These are phyloP conservation scores for Rubia yunnanensis DNA, from an alignment of 257 asterid species.

Conservation along the genomic window DNA sequence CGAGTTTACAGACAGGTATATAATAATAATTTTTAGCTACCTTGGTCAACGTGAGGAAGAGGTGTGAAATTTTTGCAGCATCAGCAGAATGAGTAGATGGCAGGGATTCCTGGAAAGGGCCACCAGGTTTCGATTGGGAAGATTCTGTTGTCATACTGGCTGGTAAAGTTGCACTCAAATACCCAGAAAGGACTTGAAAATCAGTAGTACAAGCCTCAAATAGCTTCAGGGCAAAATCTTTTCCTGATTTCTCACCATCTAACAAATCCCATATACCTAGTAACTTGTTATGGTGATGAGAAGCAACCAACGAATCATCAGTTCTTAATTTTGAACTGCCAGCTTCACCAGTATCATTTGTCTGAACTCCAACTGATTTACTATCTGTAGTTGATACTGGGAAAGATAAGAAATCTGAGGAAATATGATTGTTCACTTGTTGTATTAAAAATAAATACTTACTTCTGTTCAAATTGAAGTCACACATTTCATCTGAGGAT, in stretches of 20 bases:
- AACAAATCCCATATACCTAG: constrained; percentile 54
- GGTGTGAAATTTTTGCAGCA: constrained; percentile 48
- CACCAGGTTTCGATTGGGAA: constrained; percentile 16
- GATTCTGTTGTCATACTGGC: constrained; percentile 13
- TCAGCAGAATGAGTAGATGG: constrained; percentile 32
- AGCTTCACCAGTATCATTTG: constrained; percentile 34
- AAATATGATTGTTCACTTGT: constrained; percentile 11
- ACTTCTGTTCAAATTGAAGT: constrained; percentile 43
- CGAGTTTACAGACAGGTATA: neutral
- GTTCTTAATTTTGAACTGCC: constrained; percentile 20
- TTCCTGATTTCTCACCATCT: constrained; percentile 42
- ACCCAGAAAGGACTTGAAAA: constrained; percentile 55
- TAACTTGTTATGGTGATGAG: constrained; percentile 39
- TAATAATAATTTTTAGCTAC: constrained; percentile 26
- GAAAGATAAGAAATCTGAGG: constrained; percentile 12
- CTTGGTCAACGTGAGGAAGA: constrained; percentile 60
- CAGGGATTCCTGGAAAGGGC: constrained; percentile 20
- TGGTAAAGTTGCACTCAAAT: constrained; percentile 28
- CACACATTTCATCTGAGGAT: constrained; percentile 21
- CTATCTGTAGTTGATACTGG: constrained; percentile 33
- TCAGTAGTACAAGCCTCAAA: constrained; percentile 51
- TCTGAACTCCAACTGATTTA: constrained; percentile 47
- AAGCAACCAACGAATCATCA: constrained; percentile 13
- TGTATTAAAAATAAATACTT: constrained; percentile 30
- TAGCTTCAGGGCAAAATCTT: constrained; percentile 47